Percentiles rank a stretch among this genome's conserved stretches.
These are phyloP conservation scores for Trichocladium antarcticum DNA, from an alignment of 495 filamentous ascomycete species.

Conservation along the genomic window DNA sequence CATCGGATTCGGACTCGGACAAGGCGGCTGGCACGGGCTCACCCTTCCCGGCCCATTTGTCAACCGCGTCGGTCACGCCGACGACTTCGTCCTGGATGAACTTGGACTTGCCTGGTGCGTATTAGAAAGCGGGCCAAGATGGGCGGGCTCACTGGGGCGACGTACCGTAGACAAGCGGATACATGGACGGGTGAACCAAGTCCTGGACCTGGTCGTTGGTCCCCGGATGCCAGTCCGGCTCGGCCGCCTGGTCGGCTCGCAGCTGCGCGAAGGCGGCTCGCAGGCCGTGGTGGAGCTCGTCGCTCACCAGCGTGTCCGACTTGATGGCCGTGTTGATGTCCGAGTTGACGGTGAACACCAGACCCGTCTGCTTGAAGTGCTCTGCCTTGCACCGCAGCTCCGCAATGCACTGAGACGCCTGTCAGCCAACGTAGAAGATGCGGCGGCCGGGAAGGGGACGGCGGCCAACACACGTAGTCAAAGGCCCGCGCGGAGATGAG, in stretches of 20 bases:
- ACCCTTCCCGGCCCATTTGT: constrained; percentile 25
- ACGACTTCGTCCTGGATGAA: constrained; percentile 30
- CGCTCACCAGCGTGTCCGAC: constrained; percentile 19
- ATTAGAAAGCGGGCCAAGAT: not conserved
- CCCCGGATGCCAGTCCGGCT: constrained; percentile 49
- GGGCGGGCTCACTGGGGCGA: constrained; percentile 3
- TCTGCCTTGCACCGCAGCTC: constrained; percentile 41
- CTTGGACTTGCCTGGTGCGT: constrained; percentile 7
- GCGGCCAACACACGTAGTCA: constrained; percentile 30
- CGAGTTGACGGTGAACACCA: constrained; percentile 27
- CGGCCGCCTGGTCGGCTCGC: constrained; percentile 30
- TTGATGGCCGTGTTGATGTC: constrained; percentile 18
- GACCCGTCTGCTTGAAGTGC: constrained; percentile 24
- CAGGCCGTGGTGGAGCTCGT: constrained; percentile 12
- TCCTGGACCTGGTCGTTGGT: constrained; percentile 47
- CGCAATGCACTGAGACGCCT: constrained; percentile 28
- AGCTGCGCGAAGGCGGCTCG: constrained; percentile 23
- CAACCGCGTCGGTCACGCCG: constrained; percentile 21
- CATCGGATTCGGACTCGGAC: too few species aligned
- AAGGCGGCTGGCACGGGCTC: constrained; percentile 20
- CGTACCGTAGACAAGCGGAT: constrained; percentile 42
- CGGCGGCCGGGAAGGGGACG: not conserved
- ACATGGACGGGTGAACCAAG: constrained; percentile 52
- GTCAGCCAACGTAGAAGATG: not conserved
- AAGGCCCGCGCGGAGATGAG: constrained; percentile 30